Conservation (phyloP, 192 early-diverging fungal genomes). For the Coemansia sp. region DNA sequence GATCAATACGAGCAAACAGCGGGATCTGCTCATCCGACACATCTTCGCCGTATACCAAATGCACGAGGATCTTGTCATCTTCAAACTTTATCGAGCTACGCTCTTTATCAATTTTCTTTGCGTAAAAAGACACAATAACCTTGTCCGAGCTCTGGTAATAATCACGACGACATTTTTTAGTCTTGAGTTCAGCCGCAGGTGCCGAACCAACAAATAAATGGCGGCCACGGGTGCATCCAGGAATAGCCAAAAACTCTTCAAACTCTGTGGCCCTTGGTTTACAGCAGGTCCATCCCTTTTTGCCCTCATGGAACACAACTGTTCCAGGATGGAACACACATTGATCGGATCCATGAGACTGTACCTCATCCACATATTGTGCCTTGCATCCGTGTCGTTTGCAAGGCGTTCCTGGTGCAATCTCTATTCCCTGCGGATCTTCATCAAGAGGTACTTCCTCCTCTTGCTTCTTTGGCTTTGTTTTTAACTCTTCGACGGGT, state of each 20-base stretch:
- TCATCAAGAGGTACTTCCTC: too few relatives aligned
- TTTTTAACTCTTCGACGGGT: conserved; percentile 27
- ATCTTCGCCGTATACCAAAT: conserved; percentile 75
- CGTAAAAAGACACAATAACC: conserved; percentile 88
- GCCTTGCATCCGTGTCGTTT: conserved; percentile 78
- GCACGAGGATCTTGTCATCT: conserved; percentile 58
- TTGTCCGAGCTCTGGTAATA: conserved; percentile 90
- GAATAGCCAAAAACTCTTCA: conserved; percentile 96
- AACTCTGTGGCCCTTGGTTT: conserved; percentile 92
- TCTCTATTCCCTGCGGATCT: conserved; percentile 70
- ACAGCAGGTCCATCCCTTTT: conserved; percentile 98
- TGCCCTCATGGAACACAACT: conserved; percentile 96
- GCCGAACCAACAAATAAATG: conserved; percentile 82
- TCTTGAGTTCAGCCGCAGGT: conserved; percentile 13
- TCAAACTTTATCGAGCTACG: conserved; percentile 68
- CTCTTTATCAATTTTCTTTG: conserved; percentile 80
- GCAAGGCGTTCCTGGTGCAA: conserved; percentile 73
- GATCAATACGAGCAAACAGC: conserved; percentile 72
- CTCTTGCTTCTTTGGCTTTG: too few relatives aligned
- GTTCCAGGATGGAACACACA: conserved; percentile 88
- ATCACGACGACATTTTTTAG: conserved; percentile 71
- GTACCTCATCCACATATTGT: conserved; percentile 58
- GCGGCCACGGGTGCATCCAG: conserved; percentile 83
- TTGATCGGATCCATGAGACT: conserved; percentile 20
- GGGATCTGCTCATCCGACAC: conserved; percentile 63